Evolutionary conservation across 2,329 filamentous ascomycete genomes (phyloP), one percentile per base, ranked within the genome.

Genomic region (Trichoderma afroharzianum): DNA sequence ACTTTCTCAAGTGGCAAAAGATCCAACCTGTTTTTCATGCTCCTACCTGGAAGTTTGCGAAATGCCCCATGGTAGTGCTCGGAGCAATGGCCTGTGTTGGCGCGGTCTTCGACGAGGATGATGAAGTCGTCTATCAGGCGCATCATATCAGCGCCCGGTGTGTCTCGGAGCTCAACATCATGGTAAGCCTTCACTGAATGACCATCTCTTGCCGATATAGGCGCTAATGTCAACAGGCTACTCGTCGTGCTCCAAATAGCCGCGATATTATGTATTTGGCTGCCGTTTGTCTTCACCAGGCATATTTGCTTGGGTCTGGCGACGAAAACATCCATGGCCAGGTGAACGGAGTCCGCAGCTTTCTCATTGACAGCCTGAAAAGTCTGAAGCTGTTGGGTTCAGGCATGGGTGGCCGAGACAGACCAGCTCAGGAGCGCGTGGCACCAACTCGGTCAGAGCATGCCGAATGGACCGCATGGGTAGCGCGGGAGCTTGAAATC

Each of bases 241-340:
- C 74, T 5, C 73, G 75, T 6, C 78, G 77, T 63, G 74, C 69
- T 12, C 69, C 71, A 9, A 76, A 78, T 63, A 77, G 78, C 72
- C 68, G 72, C 5, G 69, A 78, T 57, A 75, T 78, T 33, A 73
- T 73, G 1, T 79, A 78, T 55, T 73, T 80, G 0, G 76, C 74
- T 18, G 76, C 79, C 0, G 72, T 79, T 1, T 80, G 78, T 28
- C 72, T 80, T 4, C 77, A 80, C 66, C 78, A 79, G 50, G 78
- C 78, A 36, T 80, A 78, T 59, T 78, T 78, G 8, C 76, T 80
- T 4, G 78, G 79, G 18, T 79, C 78, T 1, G 78, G 78, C 21
- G 77, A 79, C 36, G 74, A 77, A 0, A 74, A 77, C 39, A 72
- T 80, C 3, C 79, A 80, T 53, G 74, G 78, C 36, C 77, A 78